These are phyloP conservation scores for Aspergillus homomorphus DNA, from an alignment of 495 filamentous ascomycete genomes.

Conservation along the genomic window DNA sequence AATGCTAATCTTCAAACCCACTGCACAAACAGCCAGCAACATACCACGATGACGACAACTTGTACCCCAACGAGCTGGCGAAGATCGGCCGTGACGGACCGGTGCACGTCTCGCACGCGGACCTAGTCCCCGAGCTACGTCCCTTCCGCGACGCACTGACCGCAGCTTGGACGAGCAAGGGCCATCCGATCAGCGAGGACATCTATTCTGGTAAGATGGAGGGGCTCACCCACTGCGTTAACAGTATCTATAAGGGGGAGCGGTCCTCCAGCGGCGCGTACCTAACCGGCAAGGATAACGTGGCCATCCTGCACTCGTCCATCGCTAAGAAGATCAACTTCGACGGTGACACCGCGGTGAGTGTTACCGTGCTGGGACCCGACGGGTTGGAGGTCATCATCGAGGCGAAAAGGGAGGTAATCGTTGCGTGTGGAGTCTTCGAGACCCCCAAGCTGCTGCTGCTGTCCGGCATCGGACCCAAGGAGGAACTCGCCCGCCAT, in stretches of 20 bases:
- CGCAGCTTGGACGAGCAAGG: slow-evolving; percentile 44
- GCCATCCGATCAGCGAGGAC: slow-evolving; percentile 13
- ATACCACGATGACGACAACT: slow-evolving; percentile 44
- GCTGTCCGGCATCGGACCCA: slow-evolving; percentile 57
- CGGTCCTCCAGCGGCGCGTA: slow-evolving; percentile 46
- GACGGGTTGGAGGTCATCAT: slow-evolving; percentile 9
- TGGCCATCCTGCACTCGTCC: slow-evolving; percentile 38
- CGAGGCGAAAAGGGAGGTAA: slow-evolving; percentile 44
- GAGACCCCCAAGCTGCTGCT: slow-evolving; percentile 62
- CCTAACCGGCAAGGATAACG: slow-evolving; percentile 48
- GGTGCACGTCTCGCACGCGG: slow-evolving; percentile 21
- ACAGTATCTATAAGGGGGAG: slow-evolving; percentile 52
- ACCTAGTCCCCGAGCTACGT: slow-evolving; percentile 28
- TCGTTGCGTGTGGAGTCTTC: slow-evolving; percentile 56
- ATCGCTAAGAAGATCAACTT: slow-evolving; percentile 11
- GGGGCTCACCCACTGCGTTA: slow-evolving; percentile 47
- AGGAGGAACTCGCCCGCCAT: slow-evolving; percentile 37
- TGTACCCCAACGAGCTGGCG: slow-evolving; percentile 27
- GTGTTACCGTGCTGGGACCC: background rate
- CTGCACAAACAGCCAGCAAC: slow-evolving; percentile 28
- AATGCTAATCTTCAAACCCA: too few species aligned
- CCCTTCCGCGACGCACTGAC: slow-evolving; percentile 49
- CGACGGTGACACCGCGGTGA: slow-evolving; percentile 2
- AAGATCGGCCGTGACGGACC: slow-evolving; percentile 45
- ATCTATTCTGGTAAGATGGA: slow-evolving; percentile 43